phyloP scores from a whole-genome alignment of 2,329 filamentous ascomycete genomes.

The Thermoascus crustaceus region DNA sequence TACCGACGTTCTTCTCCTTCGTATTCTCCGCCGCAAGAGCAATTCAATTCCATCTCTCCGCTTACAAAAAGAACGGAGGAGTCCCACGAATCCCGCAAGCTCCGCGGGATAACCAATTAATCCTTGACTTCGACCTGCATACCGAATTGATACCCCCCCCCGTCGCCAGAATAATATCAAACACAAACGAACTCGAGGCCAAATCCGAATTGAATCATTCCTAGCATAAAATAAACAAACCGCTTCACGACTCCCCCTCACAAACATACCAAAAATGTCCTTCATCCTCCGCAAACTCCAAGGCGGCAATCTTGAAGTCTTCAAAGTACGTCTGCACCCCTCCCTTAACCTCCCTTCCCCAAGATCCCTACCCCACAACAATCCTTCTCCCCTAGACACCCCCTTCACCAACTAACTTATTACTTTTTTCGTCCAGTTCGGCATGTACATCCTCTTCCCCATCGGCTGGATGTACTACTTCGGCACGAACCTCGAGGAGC shows the following conservation, averaged over 20 bases:
- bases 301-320: conserved; percentile 84
- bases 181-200: too few relatives aligned
- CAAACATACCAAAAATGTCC: conserved; percentile 23
- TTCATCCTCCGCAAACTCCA: conserved; percentile 51
- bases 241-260: not conserved
- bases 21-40: too few relatives aligned
- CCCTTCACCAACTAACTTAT: conserved; percentile 2
- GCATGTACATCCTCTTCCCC: conserved; percentile 97
- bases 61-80: too few relatives aligned
- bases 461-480: conserved; percentile 99
- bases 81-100: too few relatives aligned
- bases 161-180: too few relatives aligned
- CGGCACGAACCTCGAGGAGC: conserved; percentile 90
- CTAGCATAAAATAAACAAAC: conserved; percentile 4
- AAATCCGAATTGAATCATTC: not conserved
- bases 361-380: not conserved
- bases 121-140: too few relatives aligned
- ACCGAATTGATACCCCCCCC: not conserved
- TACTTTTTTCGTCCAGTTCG: conserved; percentile 57
- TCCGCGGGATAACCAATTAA: too few relatives aligned
- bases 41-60: too few relatives aligned
- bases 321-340: conserved; percentile 60
- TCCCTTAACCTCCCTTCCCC: conserved; percentile 3
- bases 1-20: too few relatives aligned
- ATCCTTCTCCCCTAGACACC: not conserved